Evolutionary conservation across 1,284 basidiomycete species (phyloP), one percentile per base, ranked within the genome.

Genomic region (Trametes pubescens): DNA sequence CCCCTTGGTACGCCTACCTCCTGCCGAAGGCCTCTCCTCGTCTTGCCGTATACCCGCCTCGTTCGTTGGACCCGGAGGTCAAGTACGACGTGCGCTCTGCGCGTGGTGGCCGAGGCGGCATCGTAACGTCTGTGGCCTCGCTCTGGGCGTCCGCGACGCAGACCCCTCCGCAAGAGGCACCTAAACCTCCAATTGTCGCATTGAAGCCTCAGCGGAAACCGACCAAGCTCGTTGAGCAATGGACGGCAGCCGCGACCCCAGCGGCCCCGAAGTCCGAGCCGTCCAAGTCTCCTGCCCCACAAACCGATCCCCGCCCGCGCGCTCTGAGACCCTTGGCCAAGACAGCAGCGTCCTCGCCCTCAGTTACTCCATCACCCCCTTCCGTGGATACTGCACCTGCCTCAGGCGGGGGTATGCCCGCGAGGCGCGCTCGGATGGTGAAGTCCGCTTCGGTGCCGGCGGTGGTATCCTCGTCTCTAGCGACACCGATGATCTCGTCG

Each of bases 71-170:
- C 68, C 76, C 83, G 0, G 85, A 86, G 60, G 80, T 80, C 26
- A 89, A 87, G 67, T 93, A 93, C 73, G 87, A 93, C 70, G 76
- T 91, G 22, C 86, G 88, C 6, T 92, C 90, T 44, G 92, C 91
- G 11, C 84, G 92, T 26, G 92, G 93, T 2, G 93, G 93, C 2
- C 79, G 83, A 56, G 92, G 92, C 0, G 93, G 92, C 11, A 84
- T 85, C 57, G 93, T 94, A 16, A 82, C 91, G 1, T 82, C 90
- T 6, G 90, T 92, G 2, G 86, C 90, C 0, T 83, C 88, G 5
- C 78, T 94, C 26, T 94, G 92, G 91, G 85, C 89, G 2, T 77
- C 84, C 34, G 82, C 69, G 2, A 51, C 69, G 6, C 71, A 71
- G 57, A 29, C 67, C 21, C 47, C 53, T 44, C 18, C 35, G 14